Conservation (phyloP, 2,329 filamentous ascomycete species). For the Beauveria sp. region DNA sequence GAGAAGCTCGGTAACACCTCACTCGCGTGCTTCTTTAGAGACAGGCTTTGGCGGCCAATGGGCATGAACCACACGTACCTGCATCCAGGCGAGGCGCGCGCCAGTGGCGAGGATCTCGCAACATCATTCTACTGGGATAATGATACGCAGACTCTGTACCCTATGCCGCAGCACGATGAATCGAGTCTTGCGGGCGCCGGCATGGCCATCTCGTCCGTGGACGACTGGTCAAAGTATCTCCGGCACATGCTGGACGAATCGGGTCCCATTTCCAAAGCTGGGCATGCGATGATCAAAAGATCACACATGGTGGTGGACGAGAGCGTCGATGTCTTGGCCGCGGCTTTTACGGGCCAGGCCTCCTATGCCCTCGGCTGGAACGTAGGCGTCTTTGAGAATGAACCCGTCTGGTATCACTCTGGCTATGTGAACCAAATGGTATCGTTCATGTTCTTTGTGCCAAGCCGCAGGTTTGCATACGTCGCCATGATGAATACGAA, state of each 20-base stretch:
- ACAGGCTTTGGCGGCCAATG: conserved; percentile 33
- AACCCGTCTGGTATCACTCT: conserved; percentile 19
- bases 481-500: conserved; percentile 20
- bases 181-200: conserved; percentile 34
- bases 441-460: conserved; percentile 22
- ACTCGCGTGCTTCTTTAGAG: conserved; percentile 31
- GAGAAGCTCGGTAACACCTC: conserved; percentile 26
- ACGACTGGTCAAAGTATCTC: conserved; percentile 30
- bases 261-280: conserved; percentile 20
- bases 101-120: conserved; percentile 23
- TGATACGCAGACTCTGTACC: conserved; percentile 19
- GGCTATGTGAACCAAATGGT: conserved; percentile 19
- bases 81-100: conserved; percentile 16
- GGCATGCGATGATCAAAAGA: conserved; percentile 19
- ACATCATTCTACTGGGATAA: conserved; percentile 32
- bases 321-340: conserved; percentile 1
- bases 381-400: conserved; percentile 16
- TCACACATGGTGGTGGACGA: conserved; percentile 15
- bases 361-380: conserved; percentile 21
- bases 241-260: conserved; percentile 24
- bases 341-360: conserved; percentile 15
- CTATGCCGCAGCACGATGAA: conserved; percentile 20
- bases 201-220: conserved; percentile 31
- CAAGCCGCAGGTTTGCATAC: conserved; percentile 18
- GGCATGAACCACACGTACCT: conserved; percentile 34